Evolutionary conservation across 768 basidiomycete genomes (phyloP).

Genomic region (Saitozyma podzolica): DNA sequence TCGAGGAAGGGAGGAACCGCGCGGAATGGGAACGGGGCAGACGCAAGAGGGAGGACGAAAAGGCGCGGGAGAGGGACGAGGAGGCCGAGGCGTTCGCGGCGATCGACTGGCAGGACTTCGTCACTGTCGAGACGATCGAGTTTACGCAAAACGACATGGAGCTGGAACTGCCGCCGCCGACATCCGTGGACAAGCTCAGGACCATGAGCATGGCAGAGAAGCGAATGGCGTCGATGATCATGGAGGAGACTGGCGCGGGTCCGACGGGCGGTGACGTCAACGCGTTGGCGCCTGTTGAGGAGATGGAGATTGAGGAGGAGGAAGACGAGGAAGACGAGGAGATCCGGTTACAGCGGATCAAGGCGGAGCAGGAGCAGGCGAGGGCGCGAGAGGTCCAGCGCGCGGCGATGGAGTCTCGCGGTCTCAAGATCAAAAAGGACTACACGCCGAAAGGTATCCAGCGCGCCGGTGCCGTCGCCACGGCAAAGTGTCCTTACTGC

Average conservation of each 20-base stretch:
- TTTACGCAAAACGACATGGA: conserved; percentile 86
- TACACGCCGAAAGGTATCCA: conserved; percentile 75
- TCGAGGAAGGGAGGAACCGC: conserved; percentile 72
- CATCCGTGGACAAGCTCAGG: conserved; percentile 91
- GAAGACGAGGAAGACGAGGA: conserved; percentile 66
- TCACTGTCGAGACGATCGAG: conserved; percentile 81
- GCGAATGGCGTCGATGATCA: conserved; percentile 96
- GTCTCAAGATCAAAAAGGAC: conserved; percentile 63
- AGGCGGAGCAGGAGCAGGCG: conserved; percentile 65
- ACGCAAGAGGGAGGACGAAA: conserved; percentile 78
- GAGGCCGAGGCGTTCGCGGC: conserved; percentile 92
- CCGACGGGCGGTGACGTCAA: conserved; percentile 57
- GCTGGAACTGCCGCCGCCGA: conserved; percentile 86
- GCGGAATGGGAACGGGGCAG: conserved; percentile 87
- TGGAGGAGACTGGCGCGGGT: conserved; percentile 93
- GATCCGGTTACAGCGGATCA: conserved; percentile 59
- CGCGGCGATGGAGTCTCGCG: conserved; percentile 56
- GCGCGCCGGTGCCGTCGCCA: conserved; percentile 62
- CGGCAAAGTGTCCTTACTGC: conserved; percentile 88
- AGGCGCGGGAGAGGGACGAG: conserved; percentile 87
- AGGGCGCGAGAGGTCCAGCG: conserved; percentile 78
- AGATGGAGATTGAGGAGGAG: conserved; percentile 77
- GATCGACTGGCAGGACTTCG: conserved; percentile 99
- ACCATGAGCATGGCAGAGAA: conserved; percentile 97
- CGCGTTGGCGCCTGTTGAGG: conserved; percentile 24